Conservation (phyloP, 2,329 filamentous ascomycete species). For the Calonectria fujianensis region DNA sequence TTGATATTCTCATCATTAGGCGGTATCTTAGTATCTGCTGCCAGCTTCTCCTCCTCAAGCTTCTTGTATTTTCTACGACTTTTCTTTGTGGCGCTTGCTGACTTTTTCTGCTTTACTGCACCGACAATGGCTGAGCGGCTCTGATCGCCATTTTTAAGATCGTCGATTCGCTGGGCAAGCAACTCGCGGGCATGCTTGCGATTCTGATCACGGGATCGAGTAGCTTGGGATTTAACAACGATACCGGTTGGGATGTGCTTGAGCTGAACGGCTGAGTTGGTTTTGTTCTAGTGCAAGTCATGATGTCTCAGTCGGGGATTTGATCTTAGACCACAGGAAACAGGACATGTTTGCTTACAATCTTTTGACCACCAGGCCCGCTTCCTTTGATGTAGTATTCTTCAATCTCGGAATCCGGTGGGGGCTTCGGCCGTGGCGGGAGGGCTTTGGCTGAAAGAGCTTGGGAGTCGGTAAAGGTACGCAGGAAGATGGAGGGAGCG, state of each 20-base stretch:
- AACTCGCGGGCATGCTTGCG: constrained; percentile 87
- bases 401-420: constrained; percentile 86
- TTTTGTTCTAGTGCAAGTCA: constrained; percentile 85
- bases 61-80: constrained; percentile 84
- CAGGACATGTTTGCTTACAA: constrained; percentile 71
- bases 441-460: constrained; percentile 70
- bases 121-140: constrained; percentile 80
- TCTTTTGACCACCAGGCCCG: constrained; percentile 96
- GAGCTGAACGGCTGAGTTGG: constrained; percentile 93
- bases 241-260: constrained; percentile 93
- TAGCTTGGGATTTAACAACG: constrained; percentile 95
- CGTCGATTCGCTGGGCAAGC: constrained; percentile 84
- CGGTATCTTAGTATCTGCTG: not conserved
- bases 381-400: constrained; percentile 93
- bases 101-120: constrained; percentile 78
- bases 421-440: constrained; percentile 83
- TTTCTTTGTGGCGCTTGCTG: constrained; percentile 88
- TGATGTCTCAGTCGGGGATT: constrained; percentile 28
- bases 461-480: constrained; percentile 59
- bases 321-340: not conserved
- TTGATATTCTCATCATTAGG: not conserved
- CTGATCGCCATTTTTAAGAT: constrained; percentile 81
- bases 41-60: constrained; percentile 70
- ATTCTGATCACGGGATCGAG: constrained; percentile 90
- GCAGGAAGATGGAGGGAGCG: constrained; percentile 36